Evolutionary conservation across 306 rosid genomes (phyloP), one percentile per base, ranked within the genome.

Genomic region (Glycyrrhiza uralensis): DNA sequence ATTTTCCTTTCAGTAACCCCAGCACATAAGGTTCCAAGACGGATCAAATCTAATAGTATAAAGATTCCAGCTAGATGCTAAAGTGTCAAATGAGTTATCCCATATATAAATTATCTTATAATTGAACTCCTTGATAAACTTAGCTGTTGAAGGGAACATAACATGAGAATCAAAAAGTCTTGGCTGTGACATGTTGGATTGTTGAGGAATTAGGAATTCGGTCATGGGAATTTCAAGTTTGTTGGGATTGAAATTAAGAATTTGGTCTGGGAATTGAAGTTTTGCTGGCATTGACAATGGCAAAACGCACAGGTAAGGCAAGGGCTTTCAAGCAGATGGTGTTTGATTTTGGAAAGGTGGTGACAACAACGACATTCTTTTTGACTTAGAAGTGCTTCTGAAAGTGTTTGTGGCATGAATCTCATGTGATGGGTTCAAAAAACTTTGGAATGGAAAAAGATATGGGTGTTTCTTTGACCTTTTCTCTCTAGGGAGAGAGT

Each of bases 251-350:
- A 66, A 80, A 26, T 65, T 14, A 12, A 80, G 82, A 54, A 87
- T 70, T 19, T 89, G 89, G 15, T 87, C 11, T 76, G 30, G 54
- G 22, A 2, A 0, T 35, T 0, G 14, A 81, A 75, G 4, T 9
- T 8, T 5, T 72, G 12, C 18, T 79, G 82, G 4, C n/a, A n/a
- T 81, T 84, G 4, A 41, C 57, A 1, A 56, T 13, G 44, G 91
- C 75, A 20, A n/a, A n/a, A n/a, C n/a, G n/a, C n/a, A n/a, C n/a
- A n/a, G n/a, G n/a, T n/a, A 81, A 87, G 11, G 85, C 47, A 5
- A 87, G 78, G 36, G 84, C 87, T 76, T 87, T 87, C 18, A 87
- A 49, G 89, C 92, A 87, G 0, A 89, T 87, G 23, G 89, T 87
- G 13, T 87, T 87, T 38, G 92, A 82, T 85, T 87, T 87, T 1